A percentile compares a stretch with the other conserved stretches of the same genome.
phyloP scores from a whole-genome alignment of 2,329 filamentous ascomycete genomes.

The Clarireedia paspali region DNA sequence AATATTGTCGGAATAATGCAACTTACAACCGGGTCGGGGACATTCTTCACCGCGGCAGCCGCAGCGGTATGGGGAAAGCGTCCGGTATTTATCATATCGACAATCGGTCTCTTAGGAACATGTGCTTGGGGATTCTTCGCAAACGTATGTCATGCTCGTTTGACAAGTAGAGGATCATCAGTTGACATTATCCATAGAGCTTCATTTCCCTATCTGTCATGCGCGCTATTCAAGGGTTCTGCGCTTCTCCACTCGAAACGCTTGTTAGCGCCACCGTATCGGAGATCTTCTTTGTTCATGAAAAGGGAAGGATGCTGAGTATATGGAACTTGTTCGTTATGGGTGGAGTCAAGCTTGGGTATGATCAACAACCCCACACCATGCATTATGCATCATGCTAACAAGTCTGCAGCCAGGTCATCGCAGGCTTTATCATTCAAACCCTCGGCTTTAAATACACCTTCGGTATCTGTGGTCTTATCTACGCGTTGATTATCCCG shows the following conservation, averaged over 20 bases:
- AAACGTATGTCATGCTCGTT: constrained; percentile 13
- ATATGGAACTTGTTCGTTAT: constrained; percentile 24
- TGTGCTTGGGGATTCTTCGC: constrained; percentile 35
- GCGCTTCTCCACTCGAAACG: constrained; percentile 27
- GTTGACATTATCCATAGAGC: constrained; percentile 19
- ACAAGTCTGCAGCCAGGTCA: constrained; percentile 31
- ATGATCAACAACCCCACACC: constrained; percentile 2
- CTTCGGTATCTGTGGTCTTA: constrained; percentile 34
- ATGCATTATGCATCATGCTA: background rate
- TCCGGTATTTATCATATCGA: constrained; percentile 27
- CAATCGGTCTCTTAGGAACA: constrained; percentile 29
- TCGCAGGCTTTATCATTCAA: constrained; percentile 34
- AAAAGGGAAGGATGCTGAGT: constrained; percentile 32
- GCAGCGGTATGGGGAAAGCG: constrained; percentile 30
- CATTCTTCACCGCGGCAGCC: constrained; percentile 35
- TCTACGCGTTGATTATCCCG: constrained; percentile 34
- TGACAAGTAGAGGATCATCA: background rate
- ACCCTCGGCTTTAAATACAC: constrained; percentile 30
- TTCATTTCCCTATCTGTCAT: constrained; percentile 32
- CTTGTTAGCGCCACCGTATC: constrained; percentile 32
- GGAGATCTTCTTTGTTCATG: constrained; percentile 40
- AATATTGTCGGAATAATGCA: constrained; percentile 30
- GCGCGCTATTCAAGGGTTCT: constrained; percentile 27
- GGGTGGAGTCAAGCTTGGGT: constrained; percentile 26
- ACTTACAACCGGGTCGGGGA: constrained; percentile 34